Evolutionary conservation across 192 early-diverging fungal genomes (phyloP).

Genomic region (Backusella sp.): DNA sequence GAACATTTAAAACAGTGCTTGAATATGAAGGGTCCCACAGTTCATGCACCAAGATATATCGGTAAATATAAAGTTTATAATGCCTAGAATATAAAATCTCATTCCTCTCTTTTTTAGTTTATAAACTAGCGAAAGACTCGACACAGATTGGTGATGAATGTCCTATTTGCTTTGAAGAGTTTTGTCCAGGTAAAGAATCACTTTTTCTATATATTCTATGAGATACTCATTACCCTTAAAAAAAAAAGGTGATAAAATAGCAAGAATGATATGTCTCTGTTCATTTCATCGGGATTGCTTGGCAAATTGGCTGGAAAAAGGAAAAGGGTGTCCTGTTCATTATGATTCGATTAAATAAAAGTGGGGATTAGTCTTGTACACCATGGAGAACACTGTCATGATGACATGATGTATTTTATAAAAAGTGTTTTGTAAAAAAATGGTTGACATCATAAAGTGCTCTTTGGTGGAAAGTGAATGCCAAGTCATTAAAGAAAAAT

Average conservation of each 20-base stretch:
- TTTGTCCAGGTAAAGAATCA: conserved; percentile 51
- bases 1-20: conserved; percentile 65
- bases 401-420: no score
- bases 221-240: background rate
- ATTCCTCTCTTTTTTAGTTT: conserved; percentile 36
- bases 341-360: conserved; percentile 4
- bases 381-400: no score
- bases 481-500: no score
- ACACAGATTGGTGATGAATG: conserved; percentile 72
- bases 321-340: conserved; percentile 17
- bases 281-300: conserved; percentile 8
- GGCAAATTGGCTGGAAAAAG: conserved; percentile 8
- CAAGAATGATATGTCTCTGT: conserved; percentile 18
- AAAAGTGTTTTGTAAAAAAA: no score
- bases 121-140: conserved; percentile 56
- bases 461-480: no score
- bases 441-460: no score
- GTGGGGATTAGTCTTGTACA: no score
- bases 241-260: conserved; percentile 4
- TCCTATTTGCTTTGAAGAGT: conserved; percentile 91
- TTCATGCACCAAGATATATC: conserved; percentile 60
- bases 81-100: background rate
- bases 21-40: conserved; percentile 40
- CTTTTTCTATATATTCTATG: background rate
- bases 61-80: conserved; percentile 38